Percentiles rank a stretch among this genome's conserved stretches.
Conservation (phyloP, 129 eudicot genomes). For the sunflower (Helianthus annuus) region HanXRQr2.0-SUNRISE NC_035434.2:14700229-14700728, state of each 20-base stretch:
- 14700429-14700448: neutral
- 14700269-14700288: conserved; percentile 42
- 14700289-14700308: conserved; percentile 45
- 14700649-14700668: no score
- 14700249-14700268: conserved; percentile 38
- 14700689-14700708: no score
- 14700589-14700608: no score
- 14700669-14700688: no score
- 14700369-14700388: conserved; percentile 35
- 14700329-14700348: conserved; percentile 36
- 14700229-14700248: neutral
- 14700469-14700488: conserved; percentile 28
- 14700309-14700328: conserved; percentile 31
- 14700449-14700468: conserved; percentile 28
- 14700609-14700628: no score
- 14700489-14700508: no score
- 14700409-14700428: conserved; percentile 48
- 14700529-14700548: no score
- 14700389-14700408: conserved; percentile 50
- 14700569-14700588: no score
- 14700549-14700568: no score
- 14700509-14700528: no score
- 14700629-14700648: no score
- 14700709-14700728: neutral
- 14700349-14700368: conserved; percentile 36